Percentiles rank a stretch among this genome's conserved stretches.
Conservation (phyloP, 805 yeast species). For the Metschnikowia lochheadii region DNA sequence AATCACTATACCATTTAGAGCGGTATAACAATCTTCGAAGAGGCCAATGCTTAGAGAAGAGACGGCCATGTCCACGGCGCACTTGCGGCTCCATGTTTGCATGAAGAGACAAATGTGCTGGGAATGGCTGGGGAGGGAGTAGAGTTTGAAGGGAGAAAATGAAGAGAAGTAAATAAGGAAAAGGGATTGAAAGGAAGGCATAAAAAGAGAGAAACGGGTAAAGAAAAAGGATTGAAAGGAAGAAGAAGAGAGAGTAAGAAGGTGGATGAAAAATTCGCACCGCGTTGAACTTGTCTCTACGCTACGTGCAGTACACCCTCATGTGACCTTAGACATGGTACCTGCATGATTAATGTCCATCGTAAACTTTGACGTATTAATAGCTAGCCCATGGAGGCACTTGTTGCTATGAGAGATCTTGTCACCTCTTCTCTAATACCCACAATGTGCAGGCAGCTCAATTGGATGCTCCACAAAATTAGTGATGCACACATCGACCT, state of each 20-base stretch:
- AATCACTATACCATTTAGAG: slow-evolving; percentile 28
- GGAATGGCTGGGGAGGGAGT: not conserved
- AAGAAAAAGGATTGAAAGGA: no score
- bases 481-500: no score
- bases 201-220: not conserved
- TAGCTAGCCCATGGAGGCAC: not conserved
- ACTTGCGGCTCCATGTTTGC: not conserved
- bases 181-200: not conserved
- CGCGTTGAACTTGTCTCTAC: not conserved
- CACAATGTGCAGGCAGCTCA: not conserved
- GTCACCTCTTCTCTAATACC: no score
- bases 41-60: slow-evolving; percentile 17
- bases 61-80: not conserved
- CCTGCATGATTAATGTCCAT: not conserved
- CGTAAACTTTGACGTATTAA: not conserved
- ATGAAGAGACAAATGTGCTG: not conserved
- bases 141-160: no score
- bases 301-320: not conserved
- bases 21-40: slow-evolving; percentile 33
- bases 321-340: not conserved
- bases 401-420: no score
- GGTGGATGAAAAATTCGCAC: not conserved
- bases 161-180: not conserved
- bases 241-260: no score
- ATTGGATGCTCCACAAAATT: not conserved